Evolutionary conservation across 805 yeast genomes (phyloP).

Genomic region (Saturnispora dispora): DNA sequence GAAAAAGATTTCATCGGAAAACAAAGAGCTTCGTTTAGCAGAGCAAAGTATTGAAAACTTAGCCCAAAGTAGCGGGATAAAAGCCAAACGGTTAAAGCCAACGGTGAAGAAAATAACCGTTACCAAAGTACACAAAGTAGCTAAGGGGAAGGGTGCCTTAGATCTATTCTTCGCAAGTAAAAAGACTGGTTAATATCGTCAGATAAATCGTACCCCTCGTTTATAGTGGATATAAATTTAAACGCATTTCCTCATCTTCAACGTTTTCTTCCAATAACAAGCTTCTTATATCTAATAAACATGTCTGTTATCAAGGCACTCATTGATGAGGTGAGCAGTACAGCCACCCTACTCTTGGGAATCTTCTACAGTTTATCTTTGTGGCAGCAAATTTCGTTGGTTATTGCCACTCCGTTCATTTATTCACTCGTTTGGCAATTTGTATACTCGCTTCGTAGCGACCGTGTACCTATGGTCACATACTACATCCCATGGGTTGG

Average conservation of each 20-base stretch:
- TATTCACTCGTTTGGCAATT: constrained; percentile 62
- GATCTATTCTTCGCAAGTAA: constrained; percentile 54
- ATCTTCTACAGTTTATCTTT: constrained; percentile 16
- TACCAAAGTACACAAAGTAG: constrained; percentile 27
- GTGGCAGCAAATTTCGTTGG: constrained; percentile 24
- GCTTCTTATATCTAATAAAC: not conserved
- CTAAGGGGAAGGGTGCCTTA: constrained; percentile 50
- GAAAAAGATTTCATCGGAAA: constrained; percentile 14
- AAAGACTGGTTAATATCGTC: not conserved
- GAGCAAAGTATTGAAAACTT: constrained; percentile 24
- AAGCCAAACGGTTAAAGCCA: constrained; percentile 1
- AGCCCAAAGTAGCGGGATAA: constrained; percentile 19
- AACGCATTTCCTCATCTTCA: not conserved
- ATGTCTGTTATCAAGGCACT: constrained; percentile 24
- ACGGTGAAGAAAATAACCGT: constrained; percentile 23
- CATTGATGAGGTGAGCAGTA: constrained; percentile 14
- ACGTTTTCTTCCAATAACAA: not conserved
- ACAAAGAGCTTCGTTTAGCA: constrained; percentile 20
- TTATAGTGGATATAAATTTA: not conserved
- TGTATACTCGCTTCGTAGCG: constrained; percentile 60
- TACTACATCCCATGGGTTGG: constrained; percentile 96
- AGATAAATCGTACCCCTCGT: constrained; percentile 9
- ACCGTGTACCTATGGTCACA: constrained; percentile 83
- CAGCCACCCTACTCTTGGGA: constrained; percentile 2
- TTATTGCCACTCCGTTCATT: constrained; percentile 47